These are phyloP conservation scores for Balamuthia mandrillaris DNA, from an alignment of 208 protist genomes.

Conservation along the genomic window DNA sequence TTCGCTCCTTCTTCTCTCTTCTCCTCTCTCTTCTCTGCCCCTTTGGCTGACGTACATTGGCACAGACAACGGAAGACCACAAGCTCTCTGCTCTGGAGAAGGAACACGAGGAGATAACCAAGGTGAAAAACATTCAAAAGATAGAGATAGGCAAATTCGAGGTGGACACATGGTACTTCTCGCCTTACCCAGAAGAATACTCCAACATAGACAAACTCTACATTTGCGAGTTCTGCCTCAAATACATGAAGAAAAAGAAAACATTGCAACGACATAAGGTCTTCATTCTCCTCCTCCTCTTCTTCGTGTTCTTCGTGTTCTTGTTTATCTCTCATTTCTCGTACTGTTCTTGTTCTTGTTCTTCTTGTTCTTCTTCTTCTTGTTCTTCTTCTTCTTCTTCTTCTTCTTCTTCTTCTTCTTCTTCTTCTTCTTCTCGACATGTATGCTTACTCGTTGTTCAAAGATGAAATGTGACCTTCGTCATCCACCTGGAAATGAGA, in stretches of 20 bases:
- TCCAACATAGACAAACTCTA: conserved; percentile 76
- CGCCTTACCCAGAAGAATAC: conserved; percentile 87
- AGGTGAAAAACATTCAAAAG: conserved; percentile 92
- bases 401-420: not conserved
- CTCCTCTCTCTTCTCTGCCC: conserved; percentile 19
- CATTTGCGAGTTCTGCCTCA: conserved; percentile 96
- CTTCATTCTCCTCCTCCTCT: not conserved
- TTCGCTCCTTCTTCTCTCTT: not conserved
- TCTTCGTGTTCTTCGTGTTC: not conserved
- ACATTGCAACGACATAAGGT: conserved; percentile 80
- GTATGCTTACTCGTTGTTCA: no score
- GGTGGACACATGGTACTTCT: conserved; percentile 96
- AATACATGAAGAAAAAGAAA: conserved; percentile 85
- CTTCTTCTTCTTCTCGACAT: not conserved
- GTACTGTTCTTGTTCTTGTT: not conserved
- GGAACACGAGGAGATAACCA: conserved; percentile 85
- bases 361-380: not conserved
- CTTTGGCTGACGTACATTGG: not conserved
- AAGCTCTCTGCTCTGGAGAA: conserved; percentile 83
- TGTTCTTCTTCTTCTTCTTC: not conserved
- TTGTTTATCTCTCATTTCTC: not conserved
- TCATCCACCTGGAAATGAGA: conserved; percentile 86
- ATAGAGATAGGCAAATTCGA: conserved; percentile 92
- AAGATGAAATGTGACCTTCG: conserved; percentile 74
- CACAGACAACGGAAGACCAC: conserved; percentile 70